phyloP scores from a whole-genome alignment of 2,329 filamentous ascomycete species.

The Microcyclospora tardicrescens region DNA sequence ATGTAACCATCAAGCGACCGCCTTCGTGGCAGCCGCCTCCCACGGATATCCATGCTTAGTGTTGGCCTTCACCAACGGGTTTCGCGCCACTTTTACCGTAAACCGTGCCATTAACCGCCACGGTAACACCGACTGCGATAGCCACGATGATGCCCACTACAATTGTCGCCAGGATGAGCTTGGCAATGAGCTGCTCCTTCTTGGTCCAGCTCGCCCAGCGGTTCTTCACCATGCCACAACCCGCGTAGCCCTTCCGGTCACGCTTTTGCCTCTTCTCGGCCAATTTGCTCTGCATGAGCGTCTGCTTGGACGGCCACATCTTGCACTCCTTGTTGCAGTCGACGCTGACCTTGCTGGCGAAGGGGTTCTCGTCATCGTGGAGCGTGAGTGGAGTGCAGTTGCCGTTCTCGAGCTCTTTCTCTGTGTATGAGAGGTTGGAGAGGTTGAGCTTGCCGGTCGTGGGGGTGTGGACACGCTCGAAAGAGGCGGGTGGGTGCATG shows the following conservation, averaged over 20 bases:
- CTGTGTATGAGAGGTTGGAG: constrained; percentile 11
- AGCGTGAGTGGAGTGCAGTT: constrained; percentile 19
- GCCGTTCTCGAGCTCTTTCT: constrained; percentile 29
- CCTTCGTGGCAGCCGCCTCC: no score
- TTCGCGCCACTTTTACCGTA: constrained; percentile 26
- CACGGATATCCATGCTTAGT: no score
- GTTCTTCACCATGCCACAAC: constrained; percentile 14
- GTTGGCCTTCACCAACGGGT: not conserved
- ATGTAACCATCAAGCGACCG: no score
- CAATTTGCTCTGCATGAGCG: constrained; percentile 30
- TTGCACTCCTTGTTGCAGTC: constrained; percentile 36
- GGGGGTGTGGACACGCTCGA: constrained; percentile 20
- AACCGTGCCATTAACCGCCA: constrained; percentile 36
- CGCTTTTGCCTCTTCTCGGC: constrained; percentile 22
- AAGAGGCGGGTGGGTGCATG: constrained; percentile 34
- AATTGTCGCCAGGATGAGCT: constrained; percentile 33
- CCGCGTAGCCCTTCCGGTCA: constrained; percentile 24
- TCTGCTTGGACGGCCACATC: constrained; percentile 39
- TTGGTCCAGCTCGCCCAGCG: constrained; percentile 28
- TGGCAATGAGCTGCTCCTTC: constrained; percentile 32
- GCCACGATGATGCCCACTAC: constrained; percentile 35
- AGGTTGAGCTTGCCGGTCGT: constrained; percentile 13
- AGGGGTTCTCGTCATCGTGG: constrained; percentile 25
- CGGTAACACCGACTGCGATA: constrained; percentile 36
- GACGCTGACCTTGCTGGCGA: constrained; percentile 27